Conservation (phyloP, 371 early-diverging fungal genomes). For the Apophysomyces sp. region DNA sequence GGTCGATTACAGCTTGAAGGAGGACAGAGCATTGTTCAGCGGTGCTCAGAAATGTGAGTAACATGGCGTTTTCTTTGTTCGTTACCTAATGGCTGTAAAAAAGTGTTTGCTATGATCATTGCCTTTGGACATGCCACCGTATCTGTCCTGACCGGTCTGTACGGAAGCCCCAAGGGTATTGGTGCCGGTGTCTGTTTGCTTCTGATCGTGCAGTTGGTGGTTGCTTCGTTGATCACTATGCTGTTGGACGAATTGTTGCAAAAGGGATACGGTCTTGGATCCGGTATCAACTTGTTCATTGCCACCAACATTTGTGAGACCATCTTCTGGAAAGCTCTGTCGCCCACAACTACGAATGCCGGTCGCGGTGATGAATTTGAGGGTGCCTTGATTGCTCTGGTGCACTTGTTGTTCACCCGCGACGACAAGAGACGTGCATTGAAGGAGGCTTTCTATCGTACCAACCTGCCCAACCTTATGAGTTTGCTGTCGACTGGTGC, state of each 20-base stretch:
- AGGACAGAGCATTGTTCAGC: conserved; percentile 97
- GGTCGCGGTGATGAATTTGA: conserved; percentile 98
- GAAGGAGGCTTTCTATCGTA: conserved; percentile 98
- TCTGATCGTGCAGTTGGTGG: conserved; percentile 94
- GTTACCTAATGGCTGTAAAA: neutral
- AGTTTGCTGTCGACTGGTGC: conserved; percentile 90
- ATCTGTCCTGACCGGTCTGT: conserved; percentile 97
- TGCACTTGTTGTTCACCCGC: conserved; percentile 96
- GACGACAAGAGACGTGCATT: conserved; percentile 97
- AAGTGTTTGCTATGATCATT: conserved; percentile 89
- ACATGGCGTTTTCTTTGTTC: neutral
- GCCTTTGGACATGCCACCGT: conserved; percentile 98
- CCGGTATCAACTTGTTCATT: conserved; percentile 99
- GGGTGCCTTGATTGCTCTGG: conserved; percentile 95
- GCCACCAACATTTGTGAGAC: conserved; percentile 99
- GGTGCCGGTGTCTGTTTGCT: conserved; percentile 93
- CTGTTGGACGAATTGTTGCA: conserved; percentile 99
- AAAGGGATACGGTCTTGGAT: conserved; percentile 99
- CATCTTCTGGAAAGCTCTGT: conserved; percentile 99
- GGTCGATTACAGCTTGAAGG: conserved; percentile 97
- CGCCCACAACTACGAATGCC: conserved; percentile 96
- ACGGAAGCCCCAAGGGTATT: conserved; percentile 94
- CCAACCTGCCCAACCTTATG: conserved; percentile 96
- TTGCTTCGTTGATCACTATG: conserved; percentile 97
- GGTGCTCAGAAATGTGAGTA: conserved; percentile 96